Evolutionary conservation across 2,329 filamentous ascomycete species (phyloP).

Genomic region (Teratosphaeria pseudoeucalypti): DNA sequence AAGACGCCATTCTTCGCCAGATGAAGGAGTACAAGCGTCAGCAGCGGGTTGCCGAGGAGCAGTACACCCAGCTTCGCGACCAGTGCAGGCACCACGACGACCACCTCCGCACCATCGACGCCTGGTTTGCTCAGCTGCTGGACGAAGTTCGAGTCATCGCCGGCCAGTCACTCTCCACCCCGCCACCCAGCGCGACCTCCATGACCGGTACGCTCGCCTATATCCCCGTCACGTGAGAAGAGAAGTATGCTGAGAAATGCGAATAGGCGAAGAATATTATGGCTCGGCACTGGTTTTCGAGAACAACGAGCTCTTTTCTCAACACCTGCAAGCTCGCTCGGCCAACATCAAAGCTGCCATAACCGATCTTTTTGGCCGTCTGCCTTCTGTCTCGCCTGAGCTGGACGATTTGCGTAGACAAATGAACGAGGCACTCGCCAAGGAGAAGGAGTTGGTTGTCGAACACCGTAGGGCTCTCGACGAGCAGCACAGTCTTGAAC

Average conservation of each 20-base stretch:
- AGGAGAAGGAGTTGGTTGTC: conserved; percentile 56
- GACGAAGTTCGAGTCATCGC: conserved; percentile 39
- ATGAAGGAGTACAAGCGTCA: conserved; percentile 98
- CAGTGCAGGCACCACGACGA: conserved; percentile 78
- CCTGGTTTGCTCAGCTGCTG: conserved; percentile 75
- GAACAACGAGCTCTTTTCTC: conserved; percentile 55
- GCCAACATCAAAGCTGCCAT: conserved; percentile 67
- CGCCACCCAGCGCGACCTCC: conserved; percentile 19
- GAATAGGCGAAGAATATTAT: conserved; percentile 31
- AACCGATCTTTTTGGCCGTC: conserved; percentile 51
- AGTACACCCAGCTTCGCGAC: conserved; percentile 70
- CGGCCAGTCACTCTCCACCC: conserved; percentile 25
- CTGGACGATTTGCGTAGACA: conserved; percentile 63
- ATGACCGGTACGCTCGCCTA: conserved; percentile 19
- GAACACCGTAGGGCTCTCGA: conserved; percentile 19
- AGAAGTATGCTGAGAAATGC: conserved; percentile 20
- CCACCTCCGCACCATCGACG: conserved; percentile 79
- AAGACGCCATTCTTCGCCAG: conserved; percentile 92
- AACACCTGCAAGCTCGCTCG: conserved; percentile 67
- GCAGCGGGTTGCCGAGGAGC: conserved; percentile 68
- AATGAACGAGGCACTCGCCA: conserved; percentile 63
- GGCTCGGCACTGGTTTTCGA: conserved; percentile 45
- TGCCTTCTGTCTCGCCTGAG: conserved; percentile 47
- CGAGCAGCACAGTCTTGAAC: conserved; percentile 46
- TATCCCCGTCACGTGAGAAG: conserved; percentile 15